These are phyloP conservation scores for Posidonia oceanica DNA, from an alignment of 116 monocot species.

Conservation along the genomic window DNA sequence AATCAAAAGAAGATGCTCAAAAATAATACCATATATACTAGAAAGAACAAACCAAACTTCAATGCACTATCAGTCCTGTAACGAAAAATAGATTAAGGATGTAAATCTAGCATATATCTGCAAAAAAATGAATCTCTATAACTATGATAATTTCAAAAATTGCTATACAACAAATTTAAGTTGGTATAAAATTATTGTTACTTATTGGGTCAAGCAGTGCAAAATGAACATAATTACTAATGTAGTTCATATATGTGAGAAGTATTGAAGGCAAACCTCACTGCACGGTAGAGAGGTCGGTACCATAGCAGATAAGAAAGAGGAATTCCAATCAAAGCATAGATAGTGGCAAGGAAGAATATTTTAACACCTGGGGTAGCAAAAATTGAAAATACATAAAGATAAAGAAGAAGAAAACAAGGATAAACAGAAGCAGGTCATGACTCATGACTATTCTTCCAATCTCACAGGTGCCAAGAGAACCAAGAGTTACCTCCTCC, in stretches of 20 bases:
- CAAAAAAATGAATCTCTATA: neutral
- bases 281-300: conserved; percentile 80
- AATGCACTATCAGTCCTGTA: conserved; percentile 84
- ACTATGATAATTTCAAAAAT: neutral
- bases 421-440: conserved; percentile 1
- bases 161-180: neutral
- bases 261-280: conserved; percentile 39
- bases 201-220: neutral
- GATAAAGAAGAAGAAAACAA: neutral
- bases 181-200: neutral
- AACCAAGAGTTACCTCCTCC: conserved; percentile 39
- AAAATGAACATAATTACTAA: neutral
- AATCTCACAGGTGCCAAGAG: neutral
- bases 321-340: conserved; percentile 77
- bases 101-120: neutral
- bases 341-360: conserved; percentile 83
- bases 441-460: conserved; percentile 16
- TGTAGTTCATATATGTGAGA: neutral
- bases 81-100: conserved; percentile 7
- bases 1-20: neutral
- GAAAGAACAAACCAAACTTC: conserved; percentile 72
- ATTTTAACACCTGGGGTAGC: conserved; percentile 60
- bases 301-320: conserved; percentile 97
- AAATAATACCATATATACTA: conserved; percentile 56
- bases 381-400: conserved; percentile 2